Percentiles rank a stretch among this genome's conserved stretches.
Evolutionary conservation across 2,329 filamentous ascomycete species (phyloP).

Genomic region (Colletotrichum aenigma): DNA sequence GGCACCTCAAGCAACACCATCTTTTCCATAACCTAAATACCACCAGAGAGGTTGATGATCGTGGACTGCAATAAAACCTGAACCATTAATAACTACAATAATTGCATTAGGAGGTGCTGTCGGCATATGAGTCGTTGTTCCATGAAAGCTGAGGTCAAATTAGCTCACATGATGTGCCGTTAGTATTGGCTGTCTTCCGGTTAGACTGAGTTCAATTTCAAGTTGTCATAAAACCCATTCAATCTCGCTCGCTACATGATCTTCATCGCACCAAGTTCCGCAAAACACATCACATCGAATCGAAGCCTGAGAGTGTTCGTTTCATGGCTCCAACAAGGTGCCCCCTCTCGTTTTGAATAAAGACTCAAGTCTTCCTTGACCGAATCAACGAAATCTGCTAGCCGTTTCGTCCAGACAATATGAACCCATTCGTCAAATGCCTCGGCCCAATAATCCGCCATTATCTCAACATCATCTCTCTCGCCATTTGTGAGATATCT

Average conservation of each 20-base stretch:
- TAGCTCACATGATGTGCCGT: neutral
- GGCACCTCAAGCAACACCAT: neutral
- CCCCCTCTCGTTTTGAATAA: neutral
- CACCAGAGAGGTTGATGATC: neutral
- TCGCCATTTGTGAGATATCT: neutral
- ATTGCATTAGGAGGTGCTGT: neutral
- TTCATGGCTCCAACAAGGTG: neutral
- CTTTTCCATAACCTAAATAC: neutral
- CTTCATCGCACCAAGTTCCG: neutral
- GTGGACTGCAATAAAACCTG: neutral
- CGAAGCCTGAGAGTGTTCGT: neutral
- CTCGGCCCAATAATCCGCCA: neutral
- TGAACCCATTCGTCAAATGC: neutral
- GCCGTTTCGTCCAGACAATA: neutral
- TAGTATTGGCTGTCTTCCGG: neutral
- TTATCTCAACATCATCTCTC: neutral
- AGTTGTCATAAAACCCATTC: rapidly evolving
- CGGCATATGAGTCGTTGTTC: neutral
- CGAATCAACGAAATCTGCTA: neutral
- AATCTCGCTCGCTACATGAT: neutral
- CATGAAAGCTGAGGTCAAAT: neutral
- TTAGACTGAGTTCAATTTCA: neutral
- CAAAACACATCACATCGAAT: neutral
- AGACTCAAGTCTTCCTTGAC: neutral
- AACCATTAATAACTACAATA: neutral